Conservation (phyloP, 2,329 filamentous ascomycete genomes). For the Rugonectria rugulosa region DNA sequence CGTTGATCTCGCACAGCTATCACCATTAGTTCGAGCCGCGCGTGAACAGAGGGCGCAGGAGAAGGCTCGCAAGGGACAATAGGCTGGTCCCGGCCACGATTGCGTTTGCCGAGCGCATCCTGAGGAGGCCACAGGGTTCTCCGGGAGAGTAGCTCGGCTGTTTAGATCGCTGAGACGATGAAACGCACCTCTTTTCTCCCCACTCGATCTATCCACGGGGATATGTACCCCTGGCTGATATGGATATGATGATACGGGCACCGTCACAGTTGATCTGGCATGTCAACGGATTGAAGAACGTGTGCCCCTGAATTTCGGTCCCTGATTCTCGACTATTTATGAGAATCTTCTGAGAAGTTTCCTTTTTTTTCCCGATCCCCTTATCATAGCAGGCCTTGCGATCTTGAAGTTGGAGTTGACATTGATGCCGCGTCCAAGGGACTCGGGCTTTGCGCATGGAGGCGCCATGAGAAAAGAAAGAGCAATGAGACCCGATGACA, state of each 20-base stretch:
- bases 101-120: slow-evolving; percentile 7
- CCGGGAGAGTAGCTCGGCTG: slow-evolving; percentile 22
- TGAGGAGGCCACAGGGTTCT: neutral
- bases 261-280: slow-evolving; percentile 17
- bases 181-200: slow-evolving; percentile 6
- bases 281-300: slow-evolving; percentile 13
- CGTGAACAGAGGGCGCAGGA: slow-evolving; percentile 86
- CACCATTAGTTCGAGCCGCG: slow-evolving; percentile 86
- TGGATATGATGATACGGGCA: slow-evolving; percentile 19
- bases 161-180: slow-evolving; percentile 30
- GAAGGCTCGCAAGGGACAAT: slow-evolving; percentile 71
- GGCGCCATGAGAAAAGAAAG: slow-evolving; percentile 27
- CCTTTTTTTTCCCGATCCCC: slow-evolving; percentile 31
- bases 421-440: slow-evolving; percentile 29
- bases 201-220: slow-evolving; percentile 5
- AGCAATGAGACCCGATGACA: slow-evolving; percentile 21
- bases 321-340: slow-evolving; percentile 37
- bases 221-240: slow-evolving; percentile 7
- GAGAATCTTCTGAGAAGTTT: slow-evolving; percentile 36
- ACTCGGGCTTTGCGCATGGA: slow-evolving; percentile 31
- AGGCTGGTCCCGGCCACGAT: slow-evolving; percentile 28
- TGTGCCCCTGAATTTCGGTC: slow-evolving; percentile 23
- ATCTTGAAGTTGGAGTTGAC: slow-evolving; percentile 37
- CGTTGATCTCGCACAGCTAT: slow-evolving; percentile 77
- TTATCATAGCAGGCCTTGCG: slow-evolving; percentile 40